These are phyloP conservation scores for Penicillium vulpinum DNA, from an alignment of 2,329 filamentous ascomycete genomes.

Conservation along the genomic window DNA sequence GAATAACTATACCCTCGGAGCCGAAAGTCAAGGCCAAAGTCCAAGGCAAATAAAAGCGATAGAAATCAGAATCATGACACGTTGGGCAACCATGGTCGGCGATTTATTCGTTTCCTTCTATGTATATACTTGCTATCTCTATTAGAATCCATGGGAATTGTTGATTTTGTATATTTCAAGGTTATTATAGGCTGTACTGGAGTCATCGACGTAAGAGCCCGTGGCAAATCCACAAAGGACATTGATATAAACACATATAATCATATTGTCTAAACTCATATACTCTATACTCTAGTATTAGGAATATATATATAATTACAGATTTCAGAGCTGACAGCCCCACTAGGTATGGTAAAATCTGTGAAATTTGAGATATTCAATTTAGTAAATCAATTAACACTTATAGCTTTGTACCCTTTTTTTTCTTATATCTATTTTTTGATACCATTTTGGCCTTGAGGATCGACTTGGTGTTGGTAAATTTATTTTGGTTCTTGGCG, in stretches of 20 bases:
- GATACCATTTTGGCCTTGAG: neutral
- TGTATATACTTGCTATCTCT: neutral
- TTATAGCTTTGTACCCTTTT: neutral
- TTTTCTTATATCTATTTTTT: neutral
- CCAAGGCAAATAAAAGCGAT: neutral
- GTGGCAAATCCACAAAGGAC: neutral
- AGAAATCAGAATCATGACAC: neutral
- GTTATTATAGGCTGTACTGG: neutral
- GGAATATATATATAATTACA: too few species aligned
- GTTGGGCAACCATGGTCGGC: constrained; percentile 9
- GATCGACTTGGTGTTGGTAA: neutral
- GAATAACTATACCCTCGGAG: too few species aligned
- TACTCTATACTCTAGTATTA: too few species aligned
- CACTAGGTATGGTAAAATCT: neutral
- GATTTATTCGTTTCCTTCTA: too few species aligned
- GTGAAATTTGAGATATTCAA: neutral
- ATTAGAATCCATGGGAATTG: neutral
- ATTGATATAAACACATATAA: too few species aligned
- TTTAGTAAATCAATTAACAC: neutral
- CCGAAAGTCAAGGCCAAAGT: neutral
- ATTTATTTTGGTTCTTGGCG: constrained; percentile 17
- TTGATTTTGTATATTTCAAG: neutral
- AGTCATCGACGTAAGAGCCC: constrained; percentile 8
- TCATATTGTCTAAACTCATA: neutral
- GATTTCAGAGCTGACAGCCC: constrained; percentile 1